Percentiles rank a stretch among this genome's conserved stretches.
Conservation (phyloP, 768 basidiomycete genomes). For the Cystofilobasidium capitatum region DNA sequence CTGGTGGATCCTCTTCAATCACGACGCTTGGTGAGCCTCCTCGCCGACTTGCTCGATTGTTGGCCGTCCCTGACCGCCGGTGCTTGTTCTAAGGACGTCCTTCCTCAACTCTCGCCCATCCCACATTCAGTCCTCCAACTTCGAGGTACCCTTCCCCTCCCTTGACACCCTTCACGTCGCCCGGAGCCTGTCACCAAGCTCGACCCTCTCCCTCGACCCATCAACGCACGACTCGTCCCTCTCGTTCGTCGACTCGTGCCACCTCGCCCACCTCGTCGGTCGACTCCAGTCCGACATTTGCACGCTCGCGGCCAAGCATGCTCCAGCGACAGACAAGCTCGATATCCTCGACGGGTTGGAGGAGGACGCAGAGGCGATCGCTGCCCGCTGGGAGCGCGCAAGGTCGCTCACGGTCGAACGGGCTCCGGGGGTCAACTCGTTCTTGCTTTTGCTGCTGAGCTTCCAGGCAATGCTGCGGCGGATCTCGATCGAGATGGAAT, state of each 20-base stretch:
- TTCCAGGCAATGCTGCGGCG: conserved; percentile 29
- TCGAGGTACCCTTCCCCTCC: conserved; percentile 25
- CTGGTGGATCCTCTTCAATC: conserved; percentile 29
- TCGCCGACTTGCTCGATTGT: neutral
- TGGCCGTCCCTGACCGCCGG: neutral
- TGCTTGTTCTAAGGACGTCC: neutral
- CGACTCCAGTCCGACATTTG: conserved; percentile 28
- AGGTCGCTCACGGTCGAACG: neutral
- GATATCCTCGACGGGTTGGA: conserved; percentile 25
- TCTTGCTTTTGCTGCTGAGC: conserved; percentile 27
- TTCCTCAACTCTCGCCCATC: conserved; percentile 27
- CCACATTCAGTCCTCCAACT: conserved; percentile 28
- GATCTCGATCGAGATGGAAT: conserved; percentile 29
- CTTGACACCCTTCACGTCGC: conserved; percentile 27
- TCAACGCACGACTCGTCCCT: conserved; percentile 28
- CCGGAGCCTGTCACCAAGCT: no score
- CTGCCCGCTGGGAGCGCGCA: conserved; percentile 22
- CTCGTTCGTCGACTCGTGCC: conserved; percentile 29
- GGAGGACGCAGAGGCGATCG: conserved; percentile 13
- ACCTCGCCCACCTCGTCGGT: conserved; percentile 25
- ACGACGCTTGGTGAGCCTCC: conserved; percentile 30
- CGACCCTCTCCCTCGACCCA: conserved; percentile 22
- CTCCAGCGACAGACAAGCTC: conserved; percentile 12
- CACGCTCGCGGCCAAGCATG: conserved; percentile 24
- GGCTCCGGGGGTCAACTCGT: conserved; percentile 28